phyloP scores from a whole-genome alignment of 192 early-diverging fungal genomes.

The Coemansia biformis region DNA sequence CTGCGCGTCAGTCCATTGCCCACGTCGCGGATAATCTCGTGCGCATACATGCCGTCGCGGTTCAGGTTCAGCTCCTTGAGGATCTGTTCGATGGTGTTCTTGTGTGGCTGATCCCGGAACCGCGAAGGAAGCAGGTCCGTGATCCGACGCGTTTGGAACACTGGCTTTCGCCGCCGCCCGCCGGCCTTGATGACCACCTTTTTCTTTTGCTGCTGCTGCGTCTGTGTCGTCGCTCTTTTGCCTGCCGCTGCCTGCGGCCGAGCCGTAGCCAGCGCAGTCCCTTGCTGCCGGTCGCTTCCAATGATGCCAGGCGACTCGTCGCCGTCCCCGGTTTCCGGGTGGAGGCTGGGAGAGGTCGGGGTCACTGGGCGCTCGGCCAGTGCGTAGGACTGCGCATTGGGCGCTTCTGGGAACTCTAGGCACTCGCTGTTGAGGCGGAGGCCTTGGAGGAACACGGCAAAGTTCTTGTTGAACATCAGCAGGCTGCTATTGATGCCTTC shows the following conservation, averaged over 20 bases:
- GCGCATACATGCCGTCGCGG: constrained; percentile 42
- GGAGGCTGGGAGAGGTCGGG: constrained; percentile 9
- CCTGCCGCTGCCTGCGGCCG: not conserved
- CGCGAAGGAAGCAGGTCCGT: constrained; percentile 32
- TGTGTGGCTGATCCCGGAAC: constrained; percentile 40
- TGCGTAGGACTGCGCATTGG: constrained; percentile 31
- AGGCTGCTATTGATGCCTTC: constrained; percentile 42
- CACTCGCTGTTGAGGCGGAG: constrained; percentile 46
- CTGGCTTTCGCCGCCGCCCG: constrained; percentile 27
- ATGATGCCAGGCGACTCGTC: not conserved
- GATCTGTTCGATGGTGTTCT: constrained; percentile 36
- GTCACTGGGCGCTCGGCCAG: constrained; percentile 27
- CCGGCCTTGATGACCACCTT: constrained; percentile 35
- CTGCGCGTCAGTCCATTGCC: constrained; percentile 29
- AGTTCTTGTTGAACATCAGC: constrained; percentile 46
- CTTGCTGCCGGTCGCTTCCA: too few relatives aligned
- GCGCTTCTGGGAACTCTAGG: constrained; percentile 36
- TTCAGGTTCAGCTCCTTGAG: constrained; percentile 45
- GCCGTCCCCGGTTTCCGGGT: not conserved
- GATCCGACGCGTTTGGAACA: constrained; percentile 35
- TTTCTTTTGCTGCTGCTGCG: constrained; percentile 28
- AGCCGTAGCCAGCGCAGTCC: too few relatives aligned
- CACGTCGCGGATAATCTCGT: constrained; percentile 39
- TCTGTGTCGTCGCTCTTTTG: not conserved
- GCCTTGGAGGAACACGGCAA: constrained; percentile 41